Evolutionary conservation across 441 rosid genomes (phyloP).

Genomic region (Pelargonium hybrid): DNA sequence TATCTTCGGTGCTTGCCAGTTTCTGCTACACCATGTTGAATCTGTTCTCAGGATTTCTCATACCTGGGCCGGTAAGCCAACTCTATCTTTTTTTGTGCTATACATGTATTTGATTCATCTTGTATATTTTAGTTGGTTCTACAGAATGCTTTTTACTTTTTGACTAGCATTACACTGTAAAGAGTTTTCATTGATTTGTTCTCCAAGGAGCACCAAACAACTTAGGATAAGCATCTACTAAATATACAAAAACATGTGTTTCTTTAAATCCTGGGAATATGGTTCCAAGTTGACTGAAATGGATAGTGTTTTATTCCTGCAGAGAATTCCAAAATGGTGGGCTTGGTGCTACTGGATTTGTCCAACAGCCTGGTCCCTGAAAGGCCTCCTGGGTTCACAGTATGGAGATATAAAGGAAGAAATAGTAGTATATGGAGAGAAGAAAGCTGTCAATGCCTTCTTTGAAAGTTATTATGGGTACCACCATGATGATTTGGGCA

Average conservation of each 20-base stretch:
- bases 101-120: too few species aligned
- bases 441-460: conserved; percentile 18
- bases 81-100: neutral
- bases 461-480: conserved; percentile 23
- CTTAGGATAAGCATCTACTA: too few species aligned
- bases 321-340: conserved; percentile 38
- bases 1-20: conserved; percentile 34
- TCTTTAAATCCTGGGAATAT: too few species aligned
- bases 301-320: conserved; percentile 11
- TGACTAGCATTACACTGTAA: too few species aligned
- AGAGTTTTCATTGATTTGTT: too few species aligned
- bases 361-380: conserved; percentile 32
- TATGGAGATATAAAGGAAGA: conserved; percentile 28
- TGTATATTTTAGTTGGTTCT: too few species aligned
- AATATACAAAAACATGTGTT: too few species aligned
- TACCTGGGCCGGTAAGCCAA: conserved; percentile 40
- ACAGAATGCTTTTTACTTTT: too few species aligned
- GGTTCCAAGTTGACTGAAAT: neutral
- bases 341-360: conserved; percentile 32
- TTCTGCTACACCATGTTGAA: conserved; percentile 32
- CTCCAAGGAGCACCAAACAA: too few species aligned
- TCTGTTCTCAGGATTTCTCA: conserved; percentile 46
- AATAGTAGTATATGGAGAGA: conserved; percentile 25
- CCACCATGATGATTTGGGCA: conserved; percentile 17
- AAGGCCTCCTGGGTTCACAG: conserved; percentile 28